phyloP scores from a whole-genome alignment of 2,329 filamentous ascomycete genomes.

The Westerdykella aurantiaca region DNA sequence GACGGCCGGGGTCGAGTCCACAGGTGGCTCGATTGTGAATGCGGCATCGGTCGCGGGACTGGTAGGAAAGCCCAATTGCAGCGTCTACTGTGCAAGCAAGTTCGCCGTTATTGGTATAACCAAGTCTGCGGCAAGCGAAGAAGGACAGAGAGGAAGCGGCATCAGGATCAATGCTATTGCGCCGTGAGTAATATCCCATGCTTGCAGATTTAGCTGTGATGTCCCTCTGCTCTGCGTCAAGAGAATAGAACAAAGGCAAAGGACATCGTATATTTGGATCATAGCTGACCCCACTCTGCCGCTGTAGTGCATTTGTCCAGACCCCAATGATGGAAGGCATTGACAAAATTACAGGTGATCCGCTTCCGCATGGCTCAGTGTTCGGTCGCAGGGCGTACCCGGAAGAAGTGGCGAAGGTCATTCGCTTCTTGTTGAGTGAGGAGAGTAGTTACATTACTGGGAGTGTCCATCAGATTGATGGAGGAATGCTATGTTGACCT shows the following conservation, averaged over 20 bases:
- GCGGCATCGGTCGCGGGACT: constrained; percentile 48
- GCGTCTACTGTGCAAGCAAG: constrained; percentile 21
- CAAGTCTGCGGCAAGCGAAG: constrained; percentile 37
- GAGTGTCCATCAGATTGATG: constrained; percentile 14
- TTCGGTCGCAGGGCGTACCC: constrained; percentile 9
- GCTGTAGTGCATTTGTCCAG: constrained; percentile 12
- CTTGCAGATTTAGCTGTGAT: background rate
- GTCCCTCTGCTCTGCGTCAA: background rate
- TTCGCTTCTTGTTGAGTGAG: constrained; percentile 12
- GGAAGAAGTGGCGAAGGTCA: constrained; percentile 13
- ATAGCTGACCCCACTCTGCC: background rate
- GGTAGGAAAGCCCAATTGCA: constrained; percentile 25
- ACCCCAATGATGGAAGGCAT: constrained; percentile 12
- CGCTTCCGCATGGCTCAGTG: constrained; percentile 10
- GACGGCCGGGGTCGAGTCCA: too few relatives aligned
- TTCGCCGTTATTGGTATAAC: constrained; percentile 29
- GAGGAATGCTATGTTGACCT: constrained; percentile 9
- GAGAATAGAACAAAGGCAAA: background rate
- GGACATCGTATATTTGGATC: background rate
- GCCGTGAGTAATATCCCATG: constrained; percentile 31
- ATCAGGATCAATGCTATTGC: constrained; percentile 42
- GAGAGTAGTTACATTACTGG: constrained; percentile 16
- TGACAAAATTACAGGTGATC: constrained; percentile 5
- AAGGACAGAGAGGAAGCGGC: constrained; percentile 12
- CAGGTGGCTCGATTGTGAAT: constrained; percentile 33